Evolutionary conservation across 2,329 filamentous ascomycete species (phyloP).

Genomic region (Aureobasidium lini): DNA sequence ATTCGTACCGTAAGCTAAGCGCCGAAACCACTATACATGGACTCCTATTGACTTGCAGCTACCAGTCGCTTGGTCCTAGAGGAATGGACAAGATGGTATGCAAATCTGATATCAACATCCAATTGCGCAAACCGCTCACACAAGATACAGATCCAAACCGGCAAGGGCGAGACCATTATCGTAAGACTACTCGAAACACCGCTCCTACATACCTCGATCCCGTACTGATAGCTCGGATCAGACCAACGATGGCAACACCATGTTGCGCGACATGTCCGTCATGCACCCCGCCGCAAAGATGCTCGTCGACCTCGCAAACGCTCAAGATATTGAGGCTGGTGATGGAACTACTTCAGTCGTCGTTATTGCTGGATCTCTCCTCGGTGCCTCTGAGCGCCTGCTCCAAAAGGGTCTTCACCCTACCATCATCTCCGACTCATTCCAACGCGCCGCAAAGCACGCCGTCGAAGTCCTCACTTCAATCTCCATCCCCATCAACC

Average conservation of each 20-base stretch:
- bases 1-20: constrained; percentile 64
- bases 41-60: background rate
- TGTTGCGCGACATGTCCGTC: constrained; percentile 98
- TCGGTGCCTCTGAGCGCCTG: constrained; percentile 87
- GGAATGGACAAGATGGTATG: constrained; percentile 95
- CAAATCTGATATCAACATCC: background rate
- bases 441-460: constrained; percentile 86
- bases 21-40: background rate
- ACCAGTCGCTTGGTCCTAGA: constrained; percentile 76
- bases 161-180: constrained; percentile 95
- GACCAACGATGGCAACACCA: constrained; percentile 98
- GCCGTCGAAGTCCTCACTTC: constrained; percentile 85
- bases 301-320: constrained; percentile 93
- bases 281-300: constrained; percentile 99
- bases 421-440: constrained; percentile 93
- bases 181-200: constrained; percentile 29
- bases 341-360: constrained; percentile 98
- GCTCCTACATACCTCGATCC: constrained; percentile 3
- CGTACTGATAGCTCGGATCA: constrained; percentile 29
- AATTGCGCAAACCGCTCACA: constrained; percentile 22
- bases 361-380: constrained; percentile 89
- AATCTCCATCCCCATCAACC: constrained; percentile 89
- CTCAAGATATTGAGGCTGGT: constrained; percentile 96
- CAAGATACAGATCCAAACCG: constrained; percentile 65
- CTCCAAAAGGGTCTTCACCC: constrained; percentile 91